These are phyloP conservation scores for Pisolithus albus DNA, from an alignment of 768 basidiomycete genomes.

Conservation along the genomic window DNA sequence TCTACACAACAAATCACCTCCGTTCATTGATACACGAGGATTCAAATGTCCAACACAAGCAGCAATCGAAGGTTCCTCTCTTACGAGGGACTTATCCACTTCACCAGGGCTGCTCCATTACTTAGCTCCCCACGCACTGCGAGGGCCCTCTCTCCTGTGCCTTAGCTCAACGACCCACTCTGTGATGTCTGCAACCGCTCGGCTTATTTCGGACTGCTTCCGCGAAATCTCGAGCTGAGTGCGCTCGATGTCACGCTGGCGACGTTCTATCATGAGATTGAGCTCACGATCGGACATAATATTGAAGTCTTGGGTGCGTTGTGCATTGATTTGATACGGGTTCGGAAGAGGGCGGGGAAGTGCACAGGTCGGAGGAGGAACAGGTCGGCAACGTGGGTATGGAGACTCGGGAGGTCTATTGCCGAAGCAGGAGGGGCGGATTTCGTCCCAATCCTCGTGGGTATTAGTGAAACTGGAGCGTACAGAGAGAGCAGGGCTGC, in stretches of 20 bases:
- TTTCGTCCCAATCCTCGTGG: not conserved
- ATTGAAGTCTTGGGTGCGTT: no score
- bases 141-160: not conserved
- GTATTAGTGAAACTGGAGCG: not conserved
- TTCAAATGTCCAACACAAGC: no score
- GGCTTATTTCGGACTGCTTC: slow-evolving; percentile 69
- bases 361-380: not conserved
- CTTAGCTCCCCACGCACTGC: no score
- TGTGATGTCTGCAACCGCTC: slow-evolving; percentile 89
- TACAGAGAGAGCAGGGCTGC: not conserved
- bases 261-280: not conserved
- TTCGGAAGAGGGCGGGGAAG: not conserved
- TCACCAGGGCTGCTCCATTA: no score
- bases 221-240: not conserved
- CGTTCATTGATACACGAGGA: no score
- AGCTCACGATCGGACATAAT: not conserved
- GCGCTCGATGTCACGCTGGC: not conserved
- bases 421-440: not conserved
- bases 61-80: no score
- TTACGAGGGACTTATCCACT: no score
- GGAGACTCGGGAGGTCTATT: not conserved
- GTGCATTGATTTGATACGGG: not conserved
- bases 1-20: no score
- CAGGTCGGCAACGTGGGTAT: no score
- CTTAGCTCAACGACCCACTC: slow-evolving; percentile 39